These are phyloP conservation scores for Saccharum officinarum DNA, from an alignment of 176 grass and related monocot species.

Conservation along the genomic window DNA sequence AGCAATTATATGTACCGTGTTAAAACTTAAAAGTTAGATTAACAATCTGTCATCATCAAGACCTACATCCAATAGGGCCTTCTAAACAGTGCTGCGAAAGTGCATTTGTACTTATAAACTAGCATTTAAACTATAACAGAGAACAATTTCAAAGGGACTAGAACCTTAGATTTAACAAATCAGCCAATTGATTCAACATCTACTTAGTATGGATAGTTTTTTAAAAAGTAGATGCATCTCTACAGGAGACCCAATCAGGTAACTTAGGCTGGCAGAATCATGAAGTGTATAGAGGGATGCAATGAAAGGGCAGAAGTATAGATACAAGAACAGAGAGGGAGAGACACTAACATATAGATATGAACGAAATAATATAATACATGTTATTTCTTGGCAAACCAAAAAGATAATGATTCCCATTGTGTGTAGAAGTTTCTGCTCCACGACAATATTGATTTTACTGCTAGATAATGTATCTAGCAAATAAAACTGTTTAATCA, in stretches of 20 bases:
- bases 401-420: background rate
- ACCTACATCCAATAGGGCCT: background rate
- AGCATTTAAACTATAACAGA: background rate
- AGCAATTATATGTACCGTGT: background rate
- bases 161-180: background rate
- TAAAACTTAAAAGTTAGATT: background rate
- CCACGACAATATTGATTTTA: background rate
- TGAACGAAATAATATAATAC: background rate
- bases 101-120: background rate
- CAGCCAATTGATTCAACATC: too few species aligned
- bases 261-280: background rate
- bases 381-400: background rate
- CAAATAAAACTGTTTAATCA: background rate
- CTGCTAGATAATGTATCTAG: background rate
- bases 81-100: background rate
- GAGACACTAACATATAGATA: too few species aligned
- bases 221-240: too few species aligned
- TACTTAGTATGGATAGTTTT: too few species aligned
- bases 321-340: background rate
- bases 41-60: background rate
- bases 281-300: background rate
- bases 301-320: too few species aligned
- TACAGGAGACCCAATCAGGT: background rate
- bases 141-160: background rate
- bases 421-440: background rate